Evolutionary conservation across 2,329 filamentous ascomycete species (phyloP).

Genomic region (Alternaria infectoria): DNA sequence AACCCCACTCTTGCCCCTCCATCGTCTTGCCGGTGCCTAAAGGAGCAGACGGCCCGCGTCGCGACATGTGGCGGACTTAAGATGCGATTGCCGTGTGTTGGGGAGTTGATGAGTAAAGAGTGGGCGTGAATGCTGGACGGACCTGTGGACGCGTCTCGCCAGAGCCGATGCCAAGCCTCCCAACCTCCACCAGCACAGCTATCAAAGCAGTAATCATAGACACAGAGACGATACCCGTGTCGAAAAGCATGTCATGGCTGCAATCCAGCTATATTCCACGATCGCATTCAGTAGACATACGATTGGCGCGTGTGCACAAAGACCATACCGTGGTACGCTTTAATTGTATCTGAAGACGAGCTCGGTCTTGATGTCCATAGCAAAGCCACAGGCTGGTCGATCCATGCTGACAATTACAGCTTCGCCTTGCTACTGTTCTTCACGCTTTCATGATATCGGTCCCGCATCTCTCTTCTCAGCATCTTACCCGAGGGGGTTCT

Average conservation of each 20-base stretch:
- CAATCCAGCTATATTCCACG: background rate
- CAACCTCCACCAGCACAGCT: background rate
- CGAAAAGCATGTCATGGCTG: background rate
- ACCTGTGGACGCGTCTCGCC: background rate
- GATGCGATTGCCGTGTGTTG: background rate
- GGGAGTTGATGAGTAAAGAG: background rate
- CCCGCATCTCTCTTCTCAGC: slow-evolving; percentile 39
- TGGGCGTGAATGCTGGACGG: background rate
- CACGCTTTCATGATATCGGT: slow-evolving; percentile 32
- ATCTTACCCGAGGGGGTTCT: slow-evolving; percentile 39
- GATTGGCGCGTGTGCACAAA: background rate
- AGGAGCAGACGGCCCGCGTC: slow-evolving; percentile 3
- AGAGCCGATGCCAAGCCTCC: background rate
- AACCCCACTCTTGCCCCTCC: slow-evolving; percentile 26
- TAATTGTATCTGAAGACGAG: background rate
- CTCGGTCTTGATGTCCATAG: background rate
- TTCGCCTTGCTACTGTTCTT: slow-evolving; percentile 26
- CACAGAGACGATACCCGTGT: background rate
- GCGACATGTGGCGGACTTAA: background rate
- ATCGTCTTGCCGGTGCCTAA: slow-evolving; percentile 9
- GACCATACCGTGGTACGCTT: rapidly evolving
- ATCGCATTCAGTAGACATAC: background rate
- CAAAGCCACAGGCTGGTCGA: background rate
- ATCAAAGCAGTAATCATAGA: background rate
- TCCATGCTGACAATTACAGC: slow-evolving; percentile 9